Evolutionary conservation across 2,329 filamentous ascomycete genomes (phyloP).

Genomic region (Alternaria atra): DNA sequence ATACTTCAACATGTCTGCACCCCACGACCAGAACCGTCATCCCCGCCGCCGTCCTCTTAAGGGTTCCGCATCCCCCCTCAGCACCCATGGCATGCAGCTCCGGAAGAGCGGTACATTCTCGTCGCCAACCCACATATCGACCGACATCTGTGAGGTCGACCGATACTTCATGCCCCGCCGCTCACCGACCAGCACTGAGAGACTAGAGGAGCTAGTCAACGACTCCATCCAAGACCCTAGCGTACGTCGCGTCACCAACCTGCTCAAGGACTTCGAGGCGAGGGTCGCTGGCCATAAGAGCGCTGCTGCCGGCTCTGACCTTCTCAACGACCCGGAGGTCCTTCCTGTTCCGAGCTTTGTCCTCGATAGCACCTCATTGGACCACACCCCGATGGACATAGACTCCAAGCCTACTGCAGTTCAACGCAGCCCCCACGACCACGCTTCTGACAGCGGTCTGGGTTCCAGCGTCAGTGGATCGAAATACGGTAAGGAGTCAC

Average conservation of each 20-base stretch:
- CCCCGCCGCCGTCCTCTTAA: conserved; percentile 59
- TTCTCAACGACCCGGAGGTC: conserved; percentile 59
- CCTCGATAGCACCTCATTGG: conserved; percentile 49
- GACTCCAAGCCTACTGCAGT: conserved; percentile 52
- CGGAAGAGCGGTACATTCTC: conserved; percentile 61
- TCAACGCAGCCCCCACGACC: conserved; percentile 62
- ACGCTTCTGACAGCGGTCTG: conserved; percentile 86
- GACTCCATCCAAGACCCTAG: conserved; percentile 57
- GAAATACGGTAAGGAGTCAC: conserved; percentile 51
- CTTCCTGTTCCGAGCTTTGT: conserved; percentile 59
- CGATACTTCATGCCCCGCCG: conserved; percentile 56
- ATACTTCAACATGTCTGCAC: conserved; percentile 49
- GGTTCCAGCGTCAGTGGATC: conserved; percentile 79
- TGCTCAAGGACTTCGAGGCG: conserved; percentile 58
- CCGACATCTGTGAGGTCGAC: conserved; percentile 52
- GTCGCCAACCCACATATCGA: conserved; percentile 50
- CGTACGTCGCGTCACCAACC: conserved; percentile 55
- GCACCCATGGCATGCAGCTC: conserved; percentile 55
- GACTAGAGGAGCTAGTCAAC: conserved; percentile 58
- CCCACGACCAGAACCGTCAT: conserved; percentile 53
- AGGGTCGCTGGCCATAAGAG: conserved; percentile 50
- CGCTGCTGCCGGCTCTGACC: conserved; percentile 45
- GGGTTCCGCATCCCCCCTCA: conserved; percentile 44
- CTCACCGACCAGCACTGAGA: conserved; percentile 59
- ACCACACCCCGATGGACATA: conserved; percentile 50